Evolutionary conservation across 106 monocot species (phyloP).

Genomic region (Apostasia ramifera): DNA sequence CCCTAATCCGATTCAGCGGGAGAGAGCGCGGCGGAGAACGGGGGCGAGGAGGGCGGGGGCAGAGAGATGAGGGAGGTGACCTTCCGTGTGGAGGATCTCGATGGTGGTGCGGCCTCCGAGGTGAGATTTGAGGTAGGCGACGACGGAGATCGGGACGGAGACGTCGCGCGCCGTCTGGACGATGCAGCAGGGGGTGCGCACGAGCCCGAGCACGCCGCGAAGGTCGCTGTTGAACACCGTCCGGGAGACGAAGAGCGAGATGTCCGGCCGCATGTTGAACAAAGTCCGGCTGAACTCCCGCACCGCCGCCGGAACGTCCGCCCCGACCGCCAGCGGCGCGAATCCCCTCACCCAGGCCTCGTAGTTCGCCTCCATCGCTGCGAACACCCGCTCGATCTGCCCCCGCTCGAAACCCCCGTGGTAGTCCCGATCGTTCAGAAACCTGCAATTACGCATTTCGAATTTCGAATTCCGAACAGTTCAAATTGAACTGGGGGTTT

Average conservation of each 20-base stretch:
- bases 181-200: slow-evolving; percentile 73
- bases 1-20: slow-evolving; percentile 13
- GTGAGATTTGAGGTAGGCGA: slow-evolving; percentile 56
- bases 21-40: slow-evolving; percentile 66
- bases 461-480: not conserved
- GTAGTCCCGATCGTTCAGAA: slow-evolving; percentile 82
- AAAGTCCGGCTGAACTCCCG: slow-evolving; percentile 94
- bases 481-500: not conserved
- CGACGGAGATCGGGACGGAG: slow-evolving; percentile 73
- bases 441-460: slow-evolving; percentile 18
- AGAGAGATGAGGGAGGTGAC: slow-evolving; percentile 98
- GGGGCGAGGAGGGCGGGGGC: slow-evolving; percentile 59
- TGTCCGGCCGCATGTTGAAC: slow-evolving; percentile 99
- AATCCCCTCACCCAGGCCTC: slow-evolving; percentile 87
- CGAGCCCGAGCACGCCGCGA: slow-evolving; percentile 56
- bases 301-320: slow-evolving; percentile 89
- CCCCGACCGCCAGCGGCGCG: slow-evolving; percentile 90
- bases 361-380: slow-evolving; percentile 91
- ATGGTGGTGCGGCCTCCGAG: slow-evolving; percentile 73
- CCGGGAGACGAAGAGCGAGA: slow-evolving; percentile 74
- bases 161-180: slow-evolving; percentile 75
- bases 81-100: slow-evolving; percentile 76
- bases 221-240: slow-evolving; percentile 85
- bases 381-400: slow-evolving; percentile 67
- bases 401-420: slow-evolving; percentile 80